These are phyloP conservation scores for Xenoacremonium recifei DNA, from an alignment of 2,329 filamentous ascomycete species.

Conservation along the genomic window DNA sequence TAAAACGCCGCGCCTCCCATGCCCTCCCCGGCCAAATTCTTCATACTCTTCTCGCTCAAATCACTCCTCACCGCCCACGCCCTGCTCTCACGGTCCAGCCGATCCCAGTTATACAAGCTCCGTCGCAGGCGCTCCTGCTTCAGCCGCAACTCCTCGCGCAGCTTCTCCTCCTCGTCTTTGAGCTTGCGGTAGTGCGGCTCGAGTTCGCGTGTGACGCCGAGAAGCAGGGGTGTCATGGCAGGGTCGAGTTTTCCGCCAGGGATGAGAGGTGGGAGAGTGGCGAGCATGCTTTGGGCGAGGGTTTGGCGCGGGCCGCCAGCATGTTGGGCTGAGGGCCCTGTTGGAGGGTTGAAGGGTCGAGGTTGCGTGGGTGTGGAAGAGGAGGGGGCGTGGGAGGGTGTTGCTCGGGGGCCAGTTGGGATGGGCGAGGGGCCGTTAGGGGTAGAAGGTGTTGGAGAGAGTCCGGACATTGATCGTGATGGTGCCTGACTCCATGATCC, in stretches of 20 bases:
- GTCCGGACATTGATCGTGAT: constrained; percentile 31
- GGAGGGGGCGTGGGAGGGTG: constrained; percentile 30
- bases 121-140: constrained; percentile 56
- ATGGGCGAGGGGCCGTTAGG: constrained; percentile 40
- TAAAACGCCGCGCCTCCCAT: constrained; percentile 56
- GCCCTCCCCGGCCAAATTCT: constrained; percentile 56
- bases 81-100: constrained; percentile 52
- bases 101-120: constrained; percentile 53
- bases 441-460: constrained; percentile 39
- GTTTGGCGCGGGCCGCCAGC: constrained; percentile 38
- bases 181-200: constrained; percentile 54
- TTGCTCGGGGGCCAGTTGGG: constrained; percentile 47
- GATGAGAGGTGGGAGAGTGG: constrained; percentile 50
- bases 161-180: constrained; percentile 56
- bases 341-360: constrained; percentile 56
- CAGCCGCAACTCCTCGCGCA: constrained; percentile 50
- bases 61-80: constrained; percentile 56
- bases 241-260: constrained; percentile 56
- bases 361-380: constrained; percentile 41
- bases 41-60: constrained; percentile 55
- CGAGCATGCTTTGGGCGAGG: constrained; percentile 51
- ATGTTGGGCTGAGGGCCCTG: constrained; percentile 48
- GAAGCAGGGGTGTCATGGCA: constrained; percentile 39
- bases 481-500: constrained; percentile 42
- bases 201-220: constrained; percentile 52